Evolutionary conservation across 306 rosid genomes (phyloP), one percentile per base, ranked within the genome.

Genomic region (Casuarina cunninghamiana): DNA sequence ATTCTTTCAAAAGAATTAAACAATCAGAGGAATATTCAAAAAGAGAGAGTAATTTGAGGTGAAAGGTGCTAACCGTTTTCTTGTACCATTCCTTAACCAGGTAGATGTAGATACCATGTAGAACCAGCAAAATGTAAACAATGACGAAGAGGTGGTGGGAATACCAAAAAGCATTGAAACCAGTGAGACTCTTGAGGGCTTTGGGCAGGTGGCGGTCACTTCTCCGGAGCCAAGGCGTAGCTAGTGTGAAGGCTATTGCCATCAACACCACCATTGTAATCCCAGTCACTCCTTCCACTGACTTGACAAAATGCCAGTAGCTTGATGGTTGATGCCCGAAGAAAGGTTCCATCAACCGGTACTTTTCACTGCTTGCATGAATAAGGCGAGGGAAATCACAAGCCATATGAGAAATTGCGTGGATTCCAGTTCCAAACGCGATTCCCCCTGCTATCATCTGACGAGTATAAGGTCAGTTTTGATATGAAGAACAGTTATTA

Each of bases 141-240:
- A 88, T 41, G 72, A 90, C 49, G 81, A 90, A 90, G 73, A 90
- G 85, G 85, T 90, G 94, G 67, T 90, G 94, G 21, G 90, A 88
- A 76, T 90, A 90, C 94, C 94, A 90, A 75, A 90, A 90, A 42
- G 94, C 89, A 67, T 90, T 90, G 88, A 88, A 90, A 44, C 94
- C 94, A 12, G 91, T 86, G 45, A 90, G 84, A 69, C 79, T 86
- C 73, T 84, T 48, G 26, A 90, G 72, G 72, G 86, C 84, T 71
- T 73, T 78, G 1, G 94, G 94, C 46, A 86, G 54, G 71, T 83
- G 83, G 37, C 81, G 74, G 53, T 46, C 11, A 76, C 87, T 84
- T 85, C 86, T 85, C 74, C 91, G 79, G 26, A 85, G 77, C 89
- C 84, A 76, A 79, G 91, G 91, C 26, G 77, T 50, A 43, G 91